Conservation (phyloP, 2,329 filamentous ascomycete species). For the Fusarium liriodendri region DNA sequence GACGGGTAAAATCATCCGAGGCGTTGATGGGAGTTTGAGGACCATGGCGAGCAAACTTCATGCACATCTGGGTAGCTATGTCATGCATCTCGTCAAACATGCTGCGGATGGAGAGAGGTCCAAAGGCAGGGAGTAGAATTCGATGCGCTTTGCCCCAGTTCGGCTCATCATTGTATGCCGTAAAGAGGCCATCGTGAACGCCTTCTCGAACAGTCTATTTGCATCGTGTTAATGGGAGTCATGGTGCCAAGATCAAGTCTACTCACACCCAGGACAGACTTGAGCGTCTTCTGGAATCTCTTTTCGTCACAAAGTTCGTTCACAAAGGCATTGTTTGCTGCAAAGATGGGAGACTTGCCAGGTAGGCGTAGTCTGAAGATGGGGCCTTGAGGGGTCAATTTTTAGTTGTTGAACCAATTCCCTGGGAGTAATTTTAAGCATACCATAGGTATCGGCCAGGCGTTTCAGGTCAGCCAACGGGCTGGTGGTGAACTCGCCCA, state of each 20-base stretch:
- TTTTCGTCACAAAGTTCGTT: conserved; percentile 74
- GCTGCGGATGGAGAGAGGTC: conserved; percentile 72
- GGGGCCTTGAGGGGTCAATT: conserved; percentile 20
- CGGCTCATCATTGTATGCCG: conserved; percentile 61
- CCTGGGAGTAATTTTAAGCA: not conserved
- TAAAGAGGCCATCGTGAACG: conserved; percentile 75
- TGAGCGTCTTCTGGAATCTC: conserved; percentile 70
- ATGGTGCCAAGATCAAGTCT: not conserved
- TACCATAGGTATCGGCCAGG: conserved; percentile 75
- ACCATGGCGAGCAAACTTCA: conserved; percentile 77
- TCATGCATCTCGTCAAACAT: conserved; percentile 80
- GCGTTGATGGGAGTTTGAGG: conserved; percentile 66
- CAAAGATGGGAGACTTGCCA: conserved; percentile 52
- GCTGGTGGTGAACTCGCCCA: conserved; percentile 70
- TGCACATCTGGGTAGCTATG: conserved; percentile 71
- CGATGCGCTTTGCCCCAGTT: conserved; percentile 77
- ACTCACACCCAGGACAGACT: conserved; percentile 56
- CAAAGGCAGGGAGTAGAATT: conserved; percentile 75
- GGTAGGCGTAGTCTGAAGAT: conserved; percentile 38
- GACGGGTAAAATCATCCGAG: conserved; percentile 76
- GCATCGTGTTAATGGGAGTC: conserved; percentile 1
- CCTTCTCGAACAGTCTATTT: conserved; percentile 66
- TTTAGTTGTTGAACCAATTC: not conserved
- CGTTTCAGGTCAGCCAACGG: conserved; percentile 65
- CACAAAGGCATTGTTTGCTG: conserved; percentile 65